Evolutionary conservation across 179 eudicot genomes (phyloP).

Genomic region (Silene coronaria): DNA sequence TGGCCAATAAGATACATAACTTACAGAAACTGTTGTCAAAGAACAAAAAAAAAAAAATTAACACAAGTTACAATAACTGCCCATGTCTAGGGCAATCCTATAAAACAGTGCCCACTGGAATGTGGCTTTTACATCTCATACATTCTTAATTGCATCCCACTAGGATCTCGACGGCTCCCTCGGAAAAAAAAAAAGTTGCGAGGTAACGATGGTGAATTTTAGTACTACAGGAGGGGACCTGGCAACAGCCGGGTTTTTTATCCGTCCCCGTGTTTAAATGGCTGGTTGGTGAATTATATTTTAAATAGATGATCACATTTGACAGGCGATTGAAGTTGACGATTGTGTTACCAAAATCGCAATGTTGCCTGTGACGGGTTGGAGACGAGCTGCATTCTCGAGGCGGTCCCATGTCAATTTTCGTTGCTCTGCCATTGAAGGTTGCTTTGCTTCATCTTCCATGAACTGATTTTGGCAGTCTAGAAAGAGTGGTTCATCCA

Average conservation of each 20-base stretch:
- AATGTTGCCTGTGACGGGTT: slow-evolving; percentile 57
- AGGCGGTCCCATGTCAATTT: slow-evolving; percentile 61
- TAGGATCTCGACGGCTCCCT: background rate
- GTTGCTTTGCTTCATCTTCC: slow-evolving; percentile 46
- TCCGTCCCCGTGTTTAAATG: background rate
- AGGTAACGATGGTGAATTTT: background rate
- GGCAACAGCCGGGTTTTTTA: background rate
- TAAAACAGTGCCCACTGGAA: slow-evolving; percentile 27
- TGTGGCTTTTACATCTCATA: slow-evolving; percentile 34
- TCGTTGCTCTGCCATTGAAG: slow-evolving; percentile 36
- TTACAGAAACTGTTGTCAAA: no score
- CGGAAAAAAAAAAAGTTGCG: background rate
- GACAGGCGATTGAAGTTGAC: slow-evolving; percentile 40
- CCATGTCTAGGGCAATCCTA: slow-evolving; percentile 30
- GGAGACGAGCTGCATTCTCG: slow-evolving; percentile 59
- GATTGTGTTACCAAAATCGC: slow-evolving; percentile 58
- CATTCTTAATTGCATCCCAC: slow-evolving; percentile 19
- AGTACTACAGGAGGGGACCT: background rate
- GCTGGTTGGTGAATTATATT: background rate
- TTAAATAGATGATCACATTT: slow-evolving; percentile 9
- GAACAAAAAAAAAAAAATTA: slow-evolving; percentile 5
- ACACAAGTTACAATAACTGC: slow-evolving; percentile 26
- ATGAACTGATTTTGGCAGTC: slow-evolving; percentile 46
- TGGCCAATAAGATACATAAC: no score
- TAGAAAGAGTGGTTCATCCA: slow-evolving; percentile 55